Evolutionary conservation across 2,329 filamentous ascomycete genomes (phyloP).

Genomic region (Akanthomyces lecanii): DNA sequence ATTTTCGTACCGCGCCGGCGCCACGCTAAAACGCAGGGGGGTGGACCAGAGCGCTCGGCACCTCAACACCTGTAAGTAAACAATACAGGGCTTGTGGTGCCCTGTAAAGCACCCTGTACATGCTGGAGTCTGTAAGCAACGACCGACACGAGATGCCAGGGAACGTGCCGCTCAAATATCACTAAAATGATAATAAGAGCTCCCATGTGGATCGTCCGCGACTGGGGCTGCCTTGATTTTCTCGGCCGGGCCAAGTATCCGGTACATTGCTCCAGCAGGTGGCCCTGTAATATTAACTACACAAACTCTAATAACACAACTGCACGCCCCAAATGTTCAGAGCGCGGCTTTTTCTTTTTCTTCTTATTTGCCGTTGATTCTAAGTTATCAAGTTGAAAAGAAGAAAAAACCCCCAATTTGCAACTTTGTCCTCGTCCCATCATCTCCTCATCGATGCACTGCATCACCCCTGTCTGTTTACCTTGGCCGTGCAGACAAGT

Average conservation of each 20-base stretch:
- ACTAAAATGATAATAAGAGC: too few species aligned
- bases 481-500: neutral
- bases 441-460: neutral
- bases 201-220: too few species aligned
- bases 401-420: too few species aligned
- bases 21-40: too few species aligned
- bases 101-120: too few species aligned
- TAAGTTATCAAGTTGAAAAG: neutral
- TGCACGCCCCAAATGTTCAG: neutral
- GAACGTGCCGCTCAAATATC: too few species aligned
- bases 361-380: neutral
- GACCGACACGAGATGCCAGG: too few species aligned
- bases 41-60: too few species aligned
- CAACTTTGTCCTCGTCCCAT: neutral
- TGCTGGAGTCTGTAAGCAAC: too few species aligned
- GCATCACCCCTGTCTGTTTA: neutral
- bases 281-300: slow-evolving; percentile 5
- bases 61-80: too few species aligned
- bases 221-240: slow-evolving; percentile 1
- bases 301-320: neutral
- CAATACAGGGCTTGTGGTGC: too few species aligned
- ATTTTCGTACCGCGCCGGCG: too few species aligned
- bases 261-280: neutral
- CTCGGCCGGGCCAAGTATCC: neutral
- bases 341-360: neutral